Evolutionary conservation across 352 stramenopile genomes (phyloP).

Genomic region (Pythium folliculosum): DNA sequence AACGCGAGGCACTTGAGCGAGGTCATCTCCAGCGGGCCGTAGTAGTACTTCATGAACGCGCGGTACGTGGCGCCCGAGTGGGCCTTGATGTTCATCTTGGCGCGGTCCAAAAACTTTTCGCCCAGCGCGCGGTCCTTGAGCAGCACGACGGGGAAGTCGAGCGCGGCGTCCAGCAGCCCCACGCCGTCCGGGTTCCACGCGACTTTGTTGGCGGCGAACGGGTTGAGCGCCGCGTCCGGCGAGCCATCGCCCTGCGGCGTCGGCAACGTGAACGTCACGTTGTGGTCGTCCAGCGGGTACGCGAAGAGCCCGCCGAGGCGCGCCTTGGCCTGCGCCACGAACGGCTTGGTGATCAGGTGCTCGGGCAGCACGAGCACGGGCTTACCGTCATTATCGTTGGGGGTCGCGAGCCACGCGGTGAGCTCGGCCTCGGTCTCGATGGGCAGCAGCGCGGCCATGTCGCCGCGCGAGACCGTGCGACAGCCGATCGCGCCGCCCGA

Average conservation of each 20-base stretch:
- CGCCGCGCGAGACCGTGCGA: constrained; percentile 47
- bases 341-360: constrained; percentile 46
- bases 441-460: constrained; percentile 61
- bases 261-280: constrained; percentile 48
- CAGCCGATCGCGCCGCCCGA: constrained; percentile 65
- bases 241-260: constrained; percentile 69
- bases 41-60: constrained; percentile 86
- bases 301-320: constrained; percentile 62
- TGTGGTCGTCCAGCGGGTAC: constrained; percentile 46
- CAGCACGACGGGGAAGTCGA: constrained; percentile 75
- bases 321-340: constrained; percentile 29
- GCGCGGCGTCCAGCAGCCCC: constrained; percentile 37
- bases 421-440: constrained; percentile 49
- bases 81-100: constrained; percentile 55
- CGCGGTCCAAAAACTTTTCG: constrained; percentile 50
- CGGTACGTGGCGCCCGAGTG: constrained; percentile 59
- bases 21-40: constrained; percentile 71
- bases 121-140: constrained; percentile 43
- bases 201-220: constrained; percentile 54
- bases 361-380: constrained; percentile 73
- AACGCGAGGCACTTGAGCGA: constrained; percentile 75
- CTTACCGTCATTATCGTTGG: constrained; percentile 30
- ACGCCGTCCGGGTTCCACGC: constrained; percentile 68
- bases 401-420: constrained; percentile 36
- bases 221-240: constrained; percentile 66